Conservation (phyloP, 2,329 filamentous ascomycete species). For the Proliferodiscus dingleyae region DNA sequence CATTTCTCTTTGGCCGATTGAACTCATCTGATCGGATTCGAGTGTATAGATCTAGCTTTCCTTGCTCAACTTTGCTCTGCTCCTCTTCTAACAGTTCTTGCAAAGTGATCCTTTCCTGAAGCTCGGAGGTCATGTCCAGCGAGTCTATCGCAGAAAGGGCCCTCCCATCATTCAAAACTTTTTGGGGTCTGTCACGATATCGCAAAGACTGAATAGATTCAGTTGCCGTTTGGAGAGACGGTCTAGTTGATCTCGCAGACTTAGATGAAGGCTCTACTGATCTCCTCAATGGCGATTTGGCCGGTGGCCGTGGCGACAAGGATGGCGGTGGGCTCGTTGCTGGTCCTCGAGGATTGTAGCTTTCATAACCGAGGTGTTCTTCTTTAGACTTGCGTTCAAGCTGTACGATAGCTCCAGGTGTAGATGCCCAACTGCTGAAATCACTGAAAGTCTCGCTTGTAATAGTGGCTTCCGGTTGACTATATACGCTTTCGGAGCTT, state of each 20-base stretch:
- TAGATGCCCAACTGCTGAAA: background rate
- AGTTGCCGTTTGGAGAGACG: background rate
- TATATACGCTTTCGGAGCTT: slow-evolving; percentile 17
- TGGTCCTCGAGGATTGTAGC: background rate
- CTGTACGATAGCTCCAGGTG: background rate
- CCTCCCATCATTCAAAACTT: background rate
- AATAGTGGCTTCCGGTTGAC: slow-evolving; percentile 6
- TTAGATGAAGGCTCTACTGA: too few relatives aligned
- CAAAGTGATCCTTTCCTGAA: background rate
- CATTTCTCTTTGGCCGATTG: slow-evolving; percentile 1
- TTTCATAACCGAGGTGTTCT: background rate
- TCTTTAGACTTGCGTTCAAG: background rate
- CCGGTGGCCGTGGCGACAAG: too few relatives aligned
- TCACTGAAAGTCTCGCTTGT: background rate
- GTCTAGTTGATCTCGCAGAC: too few relatives aligned
- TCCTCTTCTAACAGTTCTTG: background rate
- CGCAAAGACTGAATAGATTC: background rate
- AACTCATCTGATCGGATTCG: background rate
- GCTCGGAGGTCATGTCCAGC: background rate
- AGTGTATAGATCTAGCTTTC: background rate
- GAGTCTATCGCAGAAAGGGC: background rate
- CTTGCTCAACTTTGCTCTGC: background rate
- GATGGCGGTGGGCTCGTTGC: too few relatives aligned
- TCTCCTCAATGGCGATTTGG: too few relatives aligned
- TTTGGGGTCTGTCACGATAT: background rate